A percentile compares a stretch with the other conserved stretches of the same genome.
Evolutionary conservation across 371 early-diverging fungal genomes (phyloP).

Genomic region (Mucor piriformis): DNA sequence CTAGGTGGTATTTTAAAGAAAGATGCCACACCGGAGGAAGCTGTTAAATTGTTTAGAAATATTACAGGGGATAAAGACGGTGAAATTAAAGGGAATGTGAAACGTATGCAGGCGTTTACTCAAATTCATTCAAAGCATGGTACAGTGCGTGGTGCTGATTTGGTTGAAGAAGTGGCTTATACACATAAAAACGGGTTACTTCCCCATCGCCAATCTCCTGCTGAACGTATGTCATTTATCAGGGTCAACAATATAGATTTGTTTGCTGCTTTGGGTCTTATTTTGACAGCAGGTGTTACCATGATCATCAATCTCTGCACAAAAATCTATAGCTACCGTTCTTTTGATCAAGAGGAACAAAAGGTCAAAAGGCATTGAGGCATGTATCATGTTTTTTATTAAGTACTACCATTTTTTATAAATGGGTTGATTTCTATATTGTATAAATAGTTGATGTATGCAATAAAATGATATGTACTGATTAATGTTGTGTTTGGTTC

Average conservation of each 20-base stretch:
- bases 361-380: too few relatives aligned
- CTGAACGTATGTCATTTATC: constrained; percentile 16
- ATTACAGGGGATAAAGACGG: constrained; percentile 8
- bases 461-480: too few relatives aligned
- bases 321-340: too few relatives aligned
- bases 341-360: too few relatives aligned
- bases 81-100: constrained; percentile 6
- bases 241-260: constrained; percentile 3
- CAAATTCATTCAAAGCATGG: constrained; percentile 28
- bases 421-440: too few relatives aligned
- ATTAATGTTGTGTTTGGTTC: too few relatives aligned
- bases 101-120: constrained; percentile 15
- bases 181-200: constrained; percentile 18
- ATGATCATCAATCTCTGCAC: too few relatives aligned
- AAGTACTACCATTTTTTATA: too few relatives aligned
- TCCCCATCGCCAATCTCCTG: constrained; percentile 15
- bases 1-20: constrained; percentile 1
- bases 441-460: too few relatives aligned
- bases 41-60: not conserved
- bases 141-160: constrained; percentile 26
- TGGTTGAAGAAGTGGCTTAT: constrained; percentile 29
- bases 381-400: too few relatives aligned
- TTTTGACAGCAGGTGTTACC: too few relatives aligned
- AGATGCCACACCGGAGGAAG: not conserved
- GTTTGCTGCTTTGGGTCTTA: too few relatives aligned